Evolutionary conservation across 305 asterid species (phyloP).

Genomic region (Solanum hybrid): DNA sequence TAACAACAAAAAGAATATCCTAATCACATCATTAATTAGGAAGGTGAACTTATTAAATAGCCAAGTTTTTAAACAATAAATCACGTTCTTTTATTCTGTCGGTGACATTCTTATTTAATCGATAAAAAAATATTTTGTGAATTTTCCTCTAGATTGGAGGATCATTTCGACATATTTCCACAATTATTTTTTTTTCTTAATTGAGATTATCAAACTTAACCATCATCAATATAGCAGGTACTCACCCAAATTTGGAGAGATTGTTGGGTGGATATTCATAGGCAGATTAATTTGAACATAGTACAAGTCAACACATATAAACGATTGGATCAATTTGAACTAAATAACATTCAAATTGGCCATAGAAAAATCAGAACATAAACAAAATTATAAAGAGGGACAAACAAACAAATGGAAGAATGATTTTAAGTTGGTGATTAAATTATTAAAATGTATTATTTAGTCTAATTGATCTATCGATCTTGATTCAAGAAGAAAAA

Average conservation of each 20-base stretch:
- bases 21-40: neutral
- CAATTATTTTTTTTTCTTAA: too few relatives aligned
- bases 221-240: neutral
- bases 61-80: neutral
- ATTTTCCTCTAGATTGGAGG: neutral
- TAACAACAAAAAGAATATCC: neutral
- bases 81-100: neutral
- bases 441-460: neutral
- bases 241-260: neutral
- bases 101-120: neutral
- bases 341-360: neutral
- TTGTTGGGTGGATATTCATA: neutral
- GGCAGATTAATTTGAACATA: neutral
- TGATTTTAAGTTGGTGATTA: neutral
- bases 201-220: neutral
- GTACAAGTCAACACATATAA: neutral
- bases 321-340: neutral
- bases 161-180: neutral
- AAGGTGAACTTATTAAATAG: neutral
- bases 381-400: neutral
- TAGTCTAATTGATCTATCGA: neutral
- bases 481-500: neutral
- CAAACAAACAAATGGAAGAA: neutral
- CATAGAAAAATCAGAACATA: neutral
- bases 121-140: neutral